Conservation (phyloP, 176 grass and related monocot genomes). For the Poa pratensis region DNA sequence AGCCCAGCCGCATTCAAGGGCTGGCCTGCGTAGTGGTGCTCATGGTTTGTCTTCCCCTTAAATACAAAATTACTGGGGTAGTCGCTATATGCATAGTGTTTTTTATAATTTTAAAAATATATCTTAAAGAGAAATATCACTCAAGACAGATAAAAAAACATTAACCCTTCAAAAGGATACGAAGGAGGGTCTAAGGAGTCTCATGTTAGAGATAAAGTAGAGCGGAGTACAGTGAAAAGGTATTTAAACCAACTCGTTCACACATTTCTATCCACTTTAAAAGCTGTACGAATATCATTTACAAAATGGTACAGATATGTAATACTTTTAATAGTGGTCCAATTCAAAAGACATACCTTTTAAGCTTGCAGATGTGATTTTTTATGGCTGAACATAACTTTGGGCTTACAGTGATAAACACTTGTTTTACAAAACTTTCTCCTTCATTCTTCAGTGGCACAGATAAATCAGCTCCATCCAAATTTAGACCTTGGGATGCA, state of each 20-base stretch:
- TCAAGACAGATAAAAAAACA: slow-evolving; percentile 1
- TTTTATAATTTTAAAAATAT: background rate
- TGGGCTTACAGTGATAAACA: slow-evolving; percentile 89
- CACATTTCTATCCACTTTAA: slow-evolving; percentile 1
- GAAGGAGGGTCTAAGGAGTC: background rate
- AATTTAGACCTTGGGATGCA: slow-evolving; percentile 54
- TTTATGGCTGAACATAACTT: slow-evolving; percentile 85
- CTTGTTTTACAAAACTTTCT: slow-evolving; percentile 59
- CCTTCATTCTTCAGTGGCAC: slow-evolving; percentile 5
- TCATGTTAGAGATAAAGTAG: background rate
- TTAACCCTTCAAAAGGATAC: background rate
- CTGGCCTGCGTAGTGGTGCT: background rate
- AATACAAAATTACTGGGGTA: background rate
- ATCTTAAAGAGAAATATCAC: slow-evolving; percentile 3
- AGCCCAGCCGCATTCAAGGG: background rate
- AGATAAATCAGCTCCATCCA: slow-evolving; percentile 14
- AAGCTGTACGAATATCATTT: background rate
- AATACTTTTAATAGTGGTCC: background rate
- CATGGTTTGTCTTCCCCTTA: background rate
- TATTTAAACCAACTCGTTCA: background rate
- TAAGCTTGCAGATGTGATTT: slow-evolving; percentile 59
- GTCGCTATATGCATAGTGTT: background rate
- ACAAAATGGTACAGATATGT: background rate
- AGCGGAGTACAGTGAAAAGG: background rate
- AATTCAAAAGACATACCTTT: slow-evolving; percentile 47